Conservation (phyloP, 768 basidiomycete species). For the Cyclocybe cylindracea region DNA sequence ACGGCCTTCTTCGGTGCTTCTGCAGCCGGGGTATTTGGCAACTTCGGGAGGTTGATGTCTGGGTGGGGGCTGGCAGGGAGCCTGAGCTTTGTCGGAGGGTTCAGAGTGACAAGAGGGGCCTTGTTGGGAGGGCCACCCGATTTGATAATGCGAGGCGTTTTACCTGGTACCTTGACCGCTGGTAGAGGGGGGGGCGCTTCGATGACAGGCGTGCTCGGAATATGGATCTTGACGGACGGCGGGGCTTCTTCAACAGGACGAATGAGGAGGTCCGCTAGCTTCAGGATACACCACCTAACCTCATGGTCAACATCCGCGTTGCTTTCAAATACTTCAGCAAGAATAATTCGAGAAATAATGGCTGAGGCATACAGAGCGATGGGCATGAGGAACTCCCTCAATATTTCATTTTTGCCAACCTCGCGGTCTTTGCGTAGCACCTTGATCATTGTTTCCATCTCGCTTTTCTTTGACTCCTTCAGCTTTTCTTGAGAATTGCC, state of each 20-base stretch:
- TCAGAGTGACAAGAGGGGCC: slow-evolving; percentile 39
- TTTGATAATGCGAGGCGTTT: slow-evolving; percentile 40
- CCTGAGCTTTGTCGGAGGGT: slow-evolving; percentile 59
- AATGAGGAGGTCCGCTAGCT: slow-evolving; percentile 87
- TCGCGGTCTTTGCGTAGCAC: slow-evolving; percentile 86
- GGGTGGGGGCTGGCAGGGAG: slow-evolving; percentile 40
- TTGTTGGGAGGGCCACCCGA: slow-evolving; percentile 37
- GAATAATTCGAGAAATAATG: slow-evolving; percentile 22
- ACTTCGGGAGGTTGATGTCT: slow-evolving; percentile 21
- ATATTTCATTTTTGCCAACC: slow-evolving; percentile 74
- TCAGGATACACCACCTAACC: slow-evolving; percentile 89
- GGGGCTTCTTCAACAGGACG: slow-evolving; percentile 80
- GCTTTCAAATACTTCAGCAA: slow-evolving; percentile 37
- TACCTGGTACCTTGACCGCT: slow-evolving; percentile 49
- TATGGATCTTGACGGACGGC: slow-evolving; percentile 85
- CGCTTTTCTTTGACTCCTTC: slow-evolving; percentile 79
- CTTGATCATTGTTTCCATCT: slow-evolving; percentile 84
- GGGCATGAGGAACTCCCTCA: slow-evolving; percentile 81
- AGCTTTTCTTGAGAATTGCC: slow-evolving; percentile 68
- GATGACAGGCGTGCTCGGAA: slow-evolving; percentile 68
- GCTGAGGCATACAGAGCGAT: slow-evolving; percentile 63
- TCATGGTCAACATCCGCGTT: slow-evolving; percentile 80
- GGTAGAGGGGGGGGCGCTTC: slow-evolving; percentile 62
- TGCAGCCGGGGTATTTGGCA: slow-evolving; percentile 29
- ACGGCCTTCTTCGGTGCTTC: slow-evolving; percentile 35